Conservation (phyloP, 2,329 filamentous ascomycete genomes). For the Macroventuria anomochaeta region DNA sequence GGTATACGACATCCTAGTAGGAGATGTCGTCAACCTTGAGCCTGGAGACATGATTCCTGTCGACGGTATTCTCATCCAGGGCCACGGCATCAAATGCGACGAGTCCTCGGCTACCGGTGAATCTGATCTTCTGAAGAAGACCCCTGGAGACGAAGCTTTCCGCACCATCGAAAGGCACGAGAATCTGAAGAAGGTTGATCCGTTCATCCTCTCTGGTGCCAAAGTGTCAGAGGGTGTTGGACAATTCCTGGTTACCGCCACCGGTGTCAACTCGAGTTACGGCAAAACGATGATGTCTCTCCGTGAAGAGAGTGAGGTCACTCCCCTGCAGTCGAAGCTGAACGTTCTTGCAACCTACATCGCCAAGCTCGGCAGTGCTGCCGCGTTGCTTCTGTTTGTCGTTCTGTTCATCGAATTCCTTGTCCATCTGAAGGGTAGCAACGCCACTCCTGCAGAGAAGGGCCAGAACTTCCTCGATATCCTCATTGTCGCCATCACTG, state of each 20-base stretch:
- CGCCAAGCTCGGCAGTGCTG: slow-evolving; percentile 76
- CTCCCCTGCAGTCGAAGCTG: slow-evolving; percentile 78
- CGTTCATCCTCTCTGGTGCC: slow-evolving; percentile 86
- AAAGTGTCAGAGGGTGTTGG: slow-evolving; percentile 80
- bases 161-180: slow-evolving; percentile 68
- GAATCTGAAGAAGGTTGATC: slow-evolving; percentile 71
- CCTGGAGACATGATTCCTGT: slow-evolving; percentile 74
- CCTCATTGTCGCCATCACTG: slow-evolving; percentile 69
- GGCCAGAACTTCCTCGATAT: slow-evolving; percentile 73
- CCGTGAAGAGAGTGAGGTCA: slow-evolving; percentile 77
- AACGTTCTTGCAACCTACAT: slow-evolving; percentile 81
- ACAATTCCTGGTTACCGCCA: slow-evolving; percentile 75
- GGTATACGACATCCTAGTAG: slow-evolving; percentile 71
- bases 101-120: slow-evolving; percentile 77
- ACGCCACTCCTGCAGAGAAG: slow-evolving; percentile 69
- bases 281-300: slow-evolving; percentile 81
- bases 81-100: slow-evolving; percentile 72
- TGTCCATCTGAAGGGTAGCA: slow-evolving; percentile 65
- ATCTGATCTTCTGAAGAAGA: slow-evolving; percentile 75
- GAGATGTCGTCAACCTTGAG: slow-evolving; percentile 73
- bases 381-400: slow-evolving; percentile 80
- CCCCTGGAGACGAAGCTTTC: slow-evolving; percentile 69
- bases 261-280: slow-evolving; percentile 75
- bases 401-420: slow-evolving; percentile 87
- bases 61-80: slow-evolving; percentile 72